phyloP scores from a whole-genome alignment of 108 stramenopile genomes.

The Cyclostephanos invisitatus region DNA sequence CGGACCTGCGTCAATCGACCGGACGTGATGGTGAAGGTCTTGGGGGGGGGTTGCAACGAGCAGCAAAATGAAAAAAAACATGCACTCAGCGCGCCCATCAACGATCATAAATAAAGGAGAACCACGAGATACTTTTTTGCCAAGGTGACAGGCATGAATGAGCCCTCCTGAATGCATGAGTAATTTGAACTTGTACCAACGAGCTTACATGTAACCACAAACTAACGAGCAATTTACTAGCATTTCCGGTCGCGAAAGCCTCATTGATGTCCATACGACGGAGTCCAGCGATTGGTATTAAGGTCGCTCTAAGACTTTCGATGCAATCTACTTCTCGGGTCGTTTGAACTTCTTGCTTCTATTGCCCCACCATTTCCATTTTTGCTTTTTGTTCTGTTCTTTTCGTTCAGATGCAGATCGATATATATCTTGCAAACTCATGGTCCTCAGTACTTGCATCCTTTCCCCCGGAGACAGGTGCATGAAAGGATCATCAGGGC shows the following conservation, averaged over 20 bases:
- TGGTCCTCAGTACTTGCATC: constrained; percentile 54
- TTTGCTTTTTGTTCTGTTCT: constrained; percentile 48
- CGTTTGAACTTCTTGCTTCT: constrained; percentile 38
- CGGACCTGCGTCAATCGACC: constrained; percentile 70
- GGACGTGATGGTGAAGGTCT: constrained; percentile 22
- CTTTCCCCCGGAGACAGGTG: constrained; percentile 63
- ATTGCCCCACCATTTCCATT: constrained; percentile 30
- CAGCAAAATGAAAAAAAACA: not conserved
- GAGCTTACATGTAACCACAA: no score
- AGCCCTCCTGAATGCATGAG: not conserved
- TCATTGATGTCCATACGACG: no score
- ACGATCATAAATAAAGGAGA: not conserved
- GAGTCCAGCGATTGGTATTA: no score
- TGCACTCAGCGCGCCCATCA: not conserved
- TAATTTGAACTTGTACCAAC: no score
- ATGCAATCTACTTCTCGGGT: constrained; percentile 28
- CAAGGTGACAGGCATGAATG: no score
- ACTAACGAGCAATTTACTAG: no score
- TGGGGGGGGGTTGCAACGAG: not conserved
- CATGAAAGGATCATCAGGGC: constrained; percentile 66
- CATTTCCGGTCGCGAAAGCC: no score
- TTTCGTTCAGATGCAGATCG: constrained; percentile 44
- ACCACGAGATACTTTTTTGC: no score
- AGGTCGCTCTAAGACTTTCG: not conserved
- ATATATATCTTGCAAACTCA: constrained; percentile 61